Evolutionary conservation across 202 grass and related monocot species (phyloP).

Genomic region (Carex sylvatica): DNA sequence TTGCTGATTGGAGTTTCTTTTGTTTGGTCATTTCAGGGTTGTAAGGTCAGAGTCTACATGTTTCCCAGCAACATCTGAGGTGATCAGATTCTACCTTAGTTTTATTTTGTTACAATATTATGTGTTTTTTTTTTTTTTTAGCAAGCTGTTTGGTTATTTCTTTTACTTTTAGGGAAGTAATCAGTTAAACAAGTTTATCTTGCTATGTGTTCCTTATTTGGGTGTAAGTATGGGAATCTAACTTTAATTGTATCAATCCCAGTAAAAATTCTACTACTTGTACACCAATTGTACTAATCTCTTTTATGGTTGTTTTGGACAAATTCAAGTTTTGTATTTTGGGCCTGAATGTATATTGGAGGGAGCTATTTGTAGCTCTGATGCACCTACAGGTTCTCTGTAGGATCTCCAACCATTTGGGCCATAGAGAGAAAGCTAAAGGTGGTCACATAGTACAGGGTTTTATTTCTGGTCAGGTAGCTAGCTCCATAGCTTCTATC

Average conservation of each 20-base stretch:
- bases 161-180: neutral
- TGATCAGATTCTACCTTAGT: slow-evolving; percentile 1
- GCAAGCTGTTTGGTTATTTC: neutral
- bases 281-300: neutral
- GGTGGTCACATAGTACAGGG: slow-evolving; percentile 74
- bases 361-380: slow-evolving; percentile 73
- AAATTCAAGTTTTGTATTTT: neutral
- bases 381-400: slow-evolving; percentile 91
- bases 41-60: slow-evolving; percentile 71
- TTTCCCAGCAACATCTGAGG: slow-evolving; percentile 75
- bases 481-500: slow-evolving; percentile 24
- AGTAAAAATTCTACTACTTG: neutral
- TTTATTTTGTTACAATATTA: neutral
- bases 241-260: neutral
- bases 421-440: slow-evolving; percentile 38
- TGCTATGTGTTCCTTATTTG: neutral
- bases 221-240: neutral
- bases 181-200: neutral
- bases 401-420: slow-evolving; percentile 56
- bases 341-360: slow-evolving; percentile 49
- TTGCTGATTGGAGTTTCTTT: neutral
- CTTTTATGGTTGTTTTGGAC: neutral
- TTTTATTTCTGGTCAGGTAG: slow-evolving; percentile 35
- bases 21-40: slow-evolving; percentile 34
- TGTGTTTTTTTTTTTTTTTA: neutral